Percentiles rank a stretch among this genome's conserved stretches.
These are phyloP conservation scores for Dactylonectria macrodidyma DNA, from an alignment of 2,329 filamentous ascomycete species.

Conservation along the genomic window DNA sequence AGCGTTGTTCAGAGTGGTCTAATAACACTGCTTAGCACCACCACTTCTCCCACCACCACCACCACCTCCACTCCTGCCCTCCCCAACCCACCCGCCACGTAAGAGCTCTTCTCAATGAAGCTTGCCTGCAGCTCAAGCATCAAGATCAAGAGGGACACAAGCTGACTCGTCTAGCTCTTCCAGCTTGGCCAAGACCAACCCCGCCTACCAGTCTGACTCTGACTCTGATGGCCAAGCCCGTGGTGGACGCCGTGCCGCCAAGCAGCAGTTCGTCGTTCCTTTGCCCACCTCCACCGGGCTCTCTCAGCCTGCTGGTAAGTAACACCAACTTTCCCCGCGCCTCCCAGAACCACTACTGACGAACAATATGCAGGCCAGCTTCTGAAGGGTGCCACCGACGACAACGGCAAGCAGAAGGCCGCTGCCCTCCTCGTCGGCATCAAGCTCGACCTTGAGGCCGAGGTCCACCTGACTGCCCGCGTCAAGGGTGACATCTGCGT, in stretches of 20 bases:
- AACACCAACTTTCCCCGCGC: slow-evolving; percentile 43
- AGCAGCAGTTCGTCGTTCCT: slow-evolving; percentile 48
- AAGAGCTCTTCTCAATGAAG: slow-evolving; percentile 23
- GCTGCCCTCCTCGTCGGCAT: slow-evolving; percentile 73
- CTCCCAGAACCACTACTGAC: slow-evolving; percentile 19
- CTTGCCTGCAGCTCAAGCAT: slow-evolving; percentile 6
- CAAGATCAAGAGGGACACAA: slow-evolving; percentile 9
- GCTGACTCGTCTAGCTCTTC: slow-evolving; percentile 31
- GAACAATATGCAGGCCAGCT: slow-evolving; percentile 60
- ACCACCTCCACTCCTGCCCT: slow-evolving; percentile 38
- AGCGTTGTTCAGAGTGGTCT: slow-evolving; percentile 31
- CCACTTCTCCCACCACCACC: slow-evolving; percentile 38
- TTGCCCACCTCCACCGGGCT: slow-evolving; percentile 53
- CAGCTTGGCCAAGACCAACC: slow-evolving; percentile 48
- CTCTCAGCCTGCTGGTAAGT: slow-evolving; percentile 52
- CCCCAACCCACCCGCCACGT: slow-evolving; percentile 35
- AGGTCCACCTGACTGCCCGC: slow-evolving; percentile 73
- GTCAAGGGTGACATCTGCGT: slow-evolving; percentile 74
- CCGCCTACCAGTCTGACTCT: slow-evolving; percentile 49
- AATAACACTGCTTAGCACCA: slow-evolving; percentile 41
- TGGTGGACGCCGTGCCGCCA: slow-evolving; percentile 46
- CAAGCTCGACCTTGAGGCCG: slow-evolving; percentile 75
- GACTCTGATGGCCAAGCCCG: slow-evolving; percentile 51
- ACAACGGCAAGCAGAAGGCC: slow-evolving; percentile 70
- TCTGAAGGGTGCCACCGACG: slow-evolving; percentile 70